Percentiles rank a stretch among this genome's conserved stretches.
Conservation (phyloP, 345 rosid species). For the Anastatica hierochuntica region DNA sequence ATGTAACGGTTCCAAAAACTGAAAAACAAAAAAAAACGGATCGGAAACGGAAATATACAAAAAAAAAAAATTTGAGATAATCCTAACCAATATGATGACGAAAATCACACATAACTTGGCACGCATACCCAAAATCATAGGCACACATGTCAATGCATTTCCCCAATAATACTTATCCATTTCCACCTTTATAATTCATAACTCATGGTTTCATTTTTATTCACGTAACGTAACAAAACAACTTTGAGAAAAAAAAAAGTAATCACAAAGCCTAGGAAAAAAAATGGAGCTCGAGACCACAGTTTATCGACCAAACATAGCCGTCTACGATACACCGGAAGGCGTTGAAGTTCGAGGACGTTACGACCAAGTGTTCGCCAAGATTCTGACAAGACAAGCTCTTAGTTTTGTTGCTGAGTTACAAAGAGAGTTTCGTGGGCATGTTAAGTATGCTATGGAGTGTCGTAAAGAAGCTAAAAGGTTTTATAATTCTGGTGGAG, state of each 20-base stretch:
- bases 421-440: constrained; percentile 67
- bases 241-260: neutral
- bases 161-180: constrained; percentile 14
- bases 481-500: constrained; percentile 42
- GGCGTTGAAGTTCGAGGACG: constrained; percentile 79
- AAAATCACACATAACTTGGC: constrained; percentile 21
- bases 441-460: constrained; percentile 60
- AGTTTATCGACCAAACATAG: constrained; percentile 18
- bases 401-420: constrained; percentile 67
- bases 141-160: constrained; percentile 26
- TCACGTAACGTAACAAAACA: neutral
- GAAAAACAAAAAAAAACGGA: no score
- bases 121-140: constrained; percentile 8
- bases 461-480: constrained; percentile 59
- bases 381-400: constrained; percentile 62
- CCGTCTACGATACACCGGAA: constrained; percentile 47
- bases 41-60: no score
- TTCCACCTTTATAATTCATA: constrained; percentile 21
- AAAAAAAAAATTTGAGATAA: constrained; percentile 16
- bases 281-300: constrained; percentile 20
- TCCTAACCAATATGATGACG: constrained; percentile 20
- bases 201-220: neutral
- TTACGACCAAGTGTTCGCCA: constrained; percentile 49
- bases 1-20: no score
- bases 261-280: neutral